Evolutionary conservation across 106 monocot genomes (phyloP), one percentile per base, ranked within the genome.

Genomic region (Narthecium ossifragum): DNA sequence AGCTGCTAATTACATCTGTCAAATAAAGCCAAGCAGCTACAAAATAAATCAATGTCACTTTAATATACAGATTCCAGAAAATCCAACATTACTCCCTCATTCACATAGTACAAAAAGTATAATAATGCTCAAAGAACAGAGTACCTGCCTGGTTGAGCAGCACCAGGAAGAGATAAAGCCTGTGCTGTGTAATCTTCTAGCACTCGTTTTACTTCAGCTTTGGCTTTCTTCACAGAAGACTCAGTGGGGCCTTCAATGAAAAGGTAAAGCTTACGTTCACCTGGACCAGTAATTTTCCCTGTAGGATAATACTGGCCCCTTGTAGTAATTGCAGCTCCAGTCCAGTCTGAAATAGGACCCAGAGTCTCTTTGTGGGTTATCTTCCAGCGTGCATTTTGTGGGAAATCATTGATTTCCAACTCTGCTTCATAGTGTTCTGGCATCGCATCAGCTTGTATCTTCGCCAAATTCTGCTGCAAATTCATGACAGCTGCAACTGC

Each of bases 351-450:
- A 45, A 96, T 90, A 38, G 94, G 94, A 62, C 73, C 83, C 58
- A 96, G 57, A 9, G 94, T 96, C 66, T 96, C 94, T 45, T 96
- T 96, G 52, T 96, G 94, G 3, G 94, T 96, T 10, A 96, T 77
- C 70, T 76, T 90, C 94, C 94, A 96, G 15, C 94, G 79, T 10
- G 94, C 94, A 78, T 90, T 86, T 50, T 96, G 94, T 17, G 94
- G 89, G 26, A 96, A 90, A 33, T 90, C 94, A 59, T 96, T 90
- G 48, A 96, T 96, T 75, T 96, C 94, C 36, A 96, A 60, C 47
- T 90, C 90, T 31, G 90, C 94, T 51, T 86, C 86, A 53, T 96
- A 96, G 51, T 90, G 90, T 62, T 90, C 86, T 18, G 94, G 90
- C 83, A 86, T 73, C 18, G 90, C 85, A 73, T 96, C 86, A 13